Evolutionary conservation across 106 monocot genomes (phyloP).

Genomic region (Phalaenopsis aphrodite): DNA sequence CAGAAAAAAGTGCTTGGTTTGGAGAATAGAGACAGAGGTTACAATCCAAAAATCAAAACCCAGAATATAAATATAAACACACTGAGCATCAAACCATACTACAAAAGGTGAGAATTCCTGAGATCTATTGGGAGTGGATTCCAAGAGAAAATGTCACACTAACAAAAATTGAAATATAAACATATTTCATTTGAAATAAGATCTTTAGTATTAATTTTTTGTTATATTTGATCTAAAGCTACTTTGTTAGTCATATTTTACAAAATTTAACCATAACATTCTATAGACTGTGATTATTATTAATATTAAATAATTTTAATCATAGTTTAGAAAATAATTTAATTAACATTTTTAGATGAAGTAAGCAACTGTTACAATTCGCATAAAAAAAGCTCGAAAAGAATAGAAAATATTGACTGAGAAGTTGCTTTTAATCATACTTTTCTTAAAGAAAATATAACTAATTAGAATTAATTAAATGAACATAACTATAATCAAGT

Average conservation of each 20-base stretch:
- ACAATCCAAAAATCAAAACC: neutral
- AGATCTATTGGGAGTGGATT: no score
- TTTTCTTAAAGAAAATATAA: neutral
- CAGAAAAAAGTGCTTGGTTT: no score
- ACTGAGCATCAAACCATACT: neutral
- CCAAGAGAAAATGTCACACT: neutral
- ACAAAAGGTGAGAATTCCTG: neutral
- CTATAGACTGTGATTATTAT: neutral
- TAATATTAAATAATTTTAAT: neutral
- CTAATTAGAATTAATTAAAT: neutral
- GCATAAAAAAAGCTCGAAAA: neutral
- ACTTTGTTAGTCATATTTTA: neutral
- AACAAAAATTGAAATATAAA: neutral
- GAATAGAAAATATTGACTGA: neutral
- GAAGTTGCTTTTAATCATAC: constrained; percentile 3
- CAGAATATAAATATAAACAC: neutral
- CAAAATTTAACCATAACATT: neutral
- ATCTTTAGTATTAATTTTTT: neutral
- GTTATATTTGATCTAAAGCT: neutral
- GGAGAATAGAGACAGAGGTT: neutral
- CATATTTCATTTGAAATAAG: neutral
- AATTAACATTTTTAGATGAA: neutral
- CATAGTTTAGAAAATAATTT: neutral
- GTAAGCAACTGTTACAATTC: neutral
- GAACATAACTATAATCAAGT: neutral